These are phyloP conservation scores for Dactylellina leptospora DNA, from an alignment of 2,329 filamentous ascomycete genomes.

Conservation along the genomic window DNA sequence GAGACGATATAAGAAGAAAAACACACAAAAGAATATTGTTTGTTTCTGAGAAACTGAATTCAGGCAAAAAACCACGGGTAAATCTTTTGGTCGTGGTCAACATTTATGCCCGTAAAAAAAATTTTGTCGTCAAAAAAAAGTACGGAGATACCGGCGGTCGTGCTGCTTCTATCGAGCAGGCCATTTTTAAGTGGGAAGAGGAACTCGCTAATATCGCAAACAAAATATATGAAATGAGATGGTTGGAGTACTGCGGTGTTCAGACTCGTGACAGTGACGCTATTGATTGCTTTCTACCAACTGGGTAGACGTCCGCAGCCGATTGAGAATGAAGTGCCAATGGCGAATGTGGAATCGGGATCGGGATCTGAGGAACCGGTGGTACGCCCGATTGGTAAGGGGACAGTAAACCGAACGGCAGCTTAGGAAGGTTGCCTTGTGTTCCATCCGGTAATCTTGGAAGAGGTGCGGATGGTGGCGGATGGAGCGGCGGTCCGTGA, in stretches of 20 bases:
- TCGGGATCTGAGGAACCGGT: constrained; percentile 49
- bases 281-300: constrained; percentile 44
- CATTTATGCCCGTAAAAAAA: constrained; percentile 19
- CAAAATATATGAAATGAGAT: constrained; percentile 24
- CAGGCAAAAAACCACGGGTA: constrained; percentile 36
- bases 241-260: constrained; percentile 19
- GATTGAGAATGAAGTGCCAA: constrained; percentile 51
- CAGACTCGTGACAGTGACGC: constrained; percentile 38
- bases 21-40: not conserved
- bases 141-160: constrained; percentile 15
- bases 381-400: constrained; percentile 37
- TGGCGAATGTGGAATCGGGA: constrained; percentile 49
- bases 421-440: constrained; percentile 34
- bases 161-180: constrained; percentile 35
- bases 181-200: constrained; percentile 22
- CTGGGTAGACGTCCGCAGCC: constrained; percentile 28
- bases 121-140: constrained; percentile 40
- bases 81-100: constrained; percentile 38
- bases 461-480: constrained; percentile 45
- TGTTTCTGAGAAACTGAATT: constrained; percentile 6
- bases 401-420: constrained; percentile 29
- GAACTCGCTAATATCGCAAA: constrained; percentile 52
- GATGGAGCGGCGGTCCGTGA: constrained; percentile 51
- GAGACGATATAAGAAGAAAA: constrained; percentile 16
- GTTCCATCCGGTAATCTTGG: constrained; percentile 44